phyloP scores from a whole-genome alignment of 768 basidiomycete species.

The Serendipita sp. region DNA sequence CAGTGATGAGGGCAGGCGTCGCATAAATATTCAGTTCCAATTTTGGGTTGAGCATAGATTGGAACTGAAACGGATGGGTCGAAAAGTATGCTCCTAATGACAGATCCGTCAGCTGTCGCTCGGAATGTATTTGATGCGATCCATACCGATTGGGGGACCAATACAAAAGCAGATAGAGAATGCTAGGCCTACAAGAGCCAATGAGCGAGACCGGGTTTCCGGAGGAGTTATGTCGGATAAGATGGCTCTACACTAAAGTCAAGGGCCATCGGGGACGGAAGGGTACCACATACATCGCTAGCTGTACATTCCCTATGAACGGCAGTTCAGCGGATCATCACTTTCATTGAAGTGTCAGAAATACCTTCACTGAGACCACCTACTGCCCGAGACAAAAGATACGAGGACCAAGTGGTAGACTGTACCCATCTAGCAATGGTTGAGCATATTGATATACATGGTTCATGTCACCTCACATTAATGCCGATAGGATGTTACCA shows the following conservation, averaged over 20 bases:
- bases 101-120: conserved; percentile 5
- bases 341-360: neutral
- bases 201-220: conserved; percentile 62
- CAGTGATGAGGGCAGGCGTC: conserved; percentile 68
- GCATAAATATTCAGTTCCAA: conserved; percentile 77
- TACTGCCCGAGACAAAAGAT: conserved; percentile 75
- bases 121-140: neutral
- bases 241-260: conserved; percentile 49
- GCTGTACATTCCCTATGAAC: conserved; percentile 61
- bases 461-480: conserved; percentile 39
- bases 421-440: conserved; percentile 56
- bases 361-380: conserved; percentile 77
- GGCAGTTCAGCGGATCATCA: neutral
- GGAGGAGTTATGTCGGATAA: conserved; percentile 80
- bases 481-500: conserved; percentile 82
- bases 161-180: conserved; percentile 91
- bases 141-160: conserved; percentile 69
- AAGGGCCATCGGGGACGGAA: neutral
- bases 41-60: conserved; percentile 22
- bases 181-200: conserved; percentile 88
- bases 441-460: conserved; percentile 4
- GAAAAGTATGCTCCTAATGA: neutral
- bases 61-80: conserved; percentile 4
- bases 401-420: conserved; percentile 80
- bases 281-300: conserved; percentile 60